Evolutionary conservation across 2,329 filamentous ascomycete species (phyloP).

Genomic region (Fusarium pseudonygamai): DNA sequence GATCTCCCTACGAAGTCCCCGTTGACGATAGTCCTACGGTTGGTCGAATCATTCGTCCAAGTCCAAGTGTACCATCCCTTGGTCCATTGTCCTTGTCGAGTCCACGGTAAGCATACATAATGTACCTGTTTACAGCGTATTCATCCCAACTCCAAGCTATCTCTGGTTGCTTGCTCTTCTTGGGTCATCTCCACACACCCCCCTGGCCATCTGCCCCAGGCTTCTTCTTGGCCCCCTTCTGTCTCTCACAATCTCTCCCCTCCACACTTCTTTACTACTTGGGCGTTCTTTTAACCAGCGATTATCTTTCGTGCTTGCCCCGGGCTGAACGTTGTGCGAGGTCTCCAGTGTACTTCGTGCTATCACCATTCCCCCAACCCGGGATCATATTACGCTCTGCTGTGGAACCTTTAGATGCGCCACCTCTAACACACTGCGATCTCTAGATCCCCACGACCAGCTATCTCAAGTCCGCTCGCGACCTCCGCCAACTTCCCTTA

Average conservation of each 20-base stretch:
- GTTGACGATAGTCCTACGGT: conserved; percentile 59
- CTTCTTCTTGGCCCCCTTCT: conserved; percentile 35
- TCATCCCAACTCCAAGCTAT: conserved; percentile 32
- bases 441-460: conserved; percentile 58
- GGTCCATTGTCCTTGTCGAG: conserved; percentile 38
- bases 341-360: conserved; percentile 33
- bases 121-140: conserved; percentile 13
- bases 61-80: conserved; percentile 32
- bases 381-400: conserved; percentile 36
- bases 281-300: conserved; percentile 28
- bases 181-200: conserved; percentile 36
- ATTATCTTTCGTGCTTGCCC: conserved; percentile 25
- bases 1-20: conserved; percentile 36
- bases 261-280: conserved; percentile 31
- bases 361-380: conserved; percentile 31
- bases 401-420: conserved; percentile 37
- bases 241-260: conserved; percentile 38
- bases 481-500: conserved; percentile 55
- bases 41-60: conserved; percentile 47
- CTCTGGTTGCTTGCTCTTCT: conserved; percentile 15
- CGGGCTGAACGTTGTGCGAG: conserved; percentile 39
- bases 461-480: conserved; percentile 61
- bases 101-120: conserved; percentile 41
- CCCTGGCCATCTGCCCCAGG: conserved; percentile 33
- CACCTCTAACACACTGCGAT: conserved; percentile 26